A percentile compares a stretch with the other conserved stretches of the same genome.
These are phyloP conservation scores for Suillus clintonianus DNA, from an alignment of 768 basidiomycete species.

Conservation along the genomic window DNA sequence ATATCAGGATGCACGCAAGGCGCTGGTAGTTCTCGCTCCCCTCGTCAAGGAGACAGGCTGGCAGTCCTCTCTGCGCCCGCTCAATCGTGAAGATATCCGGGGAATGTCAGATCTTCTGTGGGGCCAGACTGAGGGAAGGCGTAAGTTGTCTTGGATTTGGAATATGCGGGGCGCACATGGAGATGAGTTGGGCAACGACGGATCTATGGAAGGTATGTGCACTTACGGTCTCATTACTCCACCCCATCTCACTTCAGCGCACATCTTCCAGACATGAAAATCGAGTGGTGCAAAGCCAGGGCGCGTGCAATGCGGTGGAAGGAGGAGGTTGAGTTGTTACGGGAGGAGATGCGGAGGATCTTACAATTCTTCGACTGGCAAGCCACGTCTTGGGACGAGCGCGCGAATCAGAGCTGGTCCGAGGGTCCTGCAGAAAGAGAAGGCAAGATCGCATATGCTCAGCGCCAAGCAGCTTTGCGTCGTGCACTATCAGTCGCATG, in stretches of 20 bases:
- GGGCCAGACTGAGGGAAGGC: conserved; percentile 2
- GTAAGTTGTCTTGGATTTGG: conserved; percentile 9
- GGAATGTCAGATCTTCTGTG: neutral
- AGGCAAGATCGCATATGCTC: neutral
- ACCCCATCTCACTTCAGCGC: neutral
- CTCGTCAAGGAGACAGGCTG: neutral
- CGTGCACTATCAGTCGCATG: neutral
- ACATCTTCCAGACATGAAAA: conserved; percentile 1
- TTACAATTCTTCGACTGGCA: conserved; percentile 6
- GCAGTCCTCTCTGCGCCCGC: neutral
- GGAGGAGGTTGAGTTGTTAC: conserved; percentile 11
- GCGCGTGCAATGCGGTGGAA: conserved; percentile 10
- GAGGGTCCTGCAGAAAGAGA: neutral
- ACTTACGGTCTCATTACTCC: neutral
- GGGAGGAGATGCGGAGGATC: conserved; percentile 12
- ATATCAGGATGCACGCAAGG: neutral
- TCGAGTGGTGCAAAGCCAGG: conserved; percentile 8
- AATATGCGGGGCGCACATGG: neutral
- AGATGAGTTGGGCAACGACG: neutral
- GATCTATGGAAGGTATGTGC: neutral
- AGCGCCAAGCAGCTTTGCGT: neutral
- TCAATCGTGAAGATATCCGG: conserved; percentile 2
- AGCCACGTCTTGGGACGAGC: conserved; percentile 1
- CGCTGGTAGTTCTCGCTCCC: neutral
- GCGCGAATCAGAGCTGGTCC: neutral